Percentiles rank a stretch among this genome's conserved stretches.
phyloP scores from a whole-genome alignment of 768 basidiomycete genomes.

The Strobilomyces echinocephalus region DNA sequence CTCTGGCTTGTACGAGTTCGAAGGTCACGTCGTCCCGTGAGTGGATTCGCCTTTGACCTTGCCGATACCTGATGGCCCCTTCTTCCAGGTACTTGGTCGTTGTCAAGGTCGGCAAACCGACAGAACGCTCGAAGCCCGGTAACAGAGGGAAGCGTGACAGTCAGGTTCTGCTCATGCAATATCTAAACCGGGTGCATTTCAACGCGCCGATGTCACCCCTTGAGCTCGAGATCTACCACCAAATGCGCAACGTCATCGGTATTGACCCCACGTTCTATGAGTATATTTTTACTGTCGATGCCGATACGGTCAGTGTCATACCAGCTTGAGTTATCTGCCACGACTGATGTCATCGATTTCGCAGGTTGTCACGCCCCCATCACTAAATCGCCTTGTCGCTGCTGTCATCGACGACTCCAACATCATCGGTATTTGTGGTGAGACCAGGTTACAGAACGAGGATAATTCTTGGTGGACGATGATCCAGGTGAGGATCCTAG shows the following conservation, averaged over 20 bases:
- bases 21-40: slow-evolving; percentile 65
- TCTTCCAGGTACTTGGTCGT: slow-evolving; percentile 51
- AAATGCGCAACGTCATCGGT: slow-evolving; percentile 70
- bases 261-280: slow-evolving; percentile 75
- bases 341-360: slow-evolving; percentile 12
- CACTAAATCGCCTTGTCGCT: slow-evolving; percentile 66
- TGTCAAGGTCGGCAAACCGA: slow-evolving; percentile 64
- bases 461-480: slow-evolving; percentile 73
- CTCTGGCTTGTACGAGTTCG: slow-evolving; percentile 66
- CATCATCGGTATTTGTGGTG: slow-evolving; percentile 67
- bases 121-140: slow-evolving; percentile 59
- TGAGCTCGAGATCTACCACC: slow-evolving; percentile 68
- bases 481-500: slow-evolving; percentile 49
- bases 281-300: slow-evolving; percentile 69
- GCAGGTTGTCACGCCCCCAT: slow-evolving; percentile 58
- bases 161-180: slow-evolving; percentile 61
- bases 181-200: slow-evolving; percentile 66
- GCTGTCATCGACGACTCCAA: slow-evolving; percentile 53
- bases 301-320: slow-evolving; percentile 50
- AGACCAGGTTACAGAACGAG: slow-evolving; percentile 65
- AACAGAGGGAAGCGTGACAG: slow-evolving; percentile 69
- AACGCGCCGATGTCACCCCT: slow-evolving; percentile 61
- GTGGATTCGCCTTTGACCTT: slow-evolving; percentile 16
- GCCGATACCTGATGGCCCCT: background rate
- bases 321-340: background rate